Evolutionary conservation across 192 early-diverging fungal genomes (phyloP), one percentile per base, ranked within the genome.

Genomic region (Haplosporangium gracile): DNA sequence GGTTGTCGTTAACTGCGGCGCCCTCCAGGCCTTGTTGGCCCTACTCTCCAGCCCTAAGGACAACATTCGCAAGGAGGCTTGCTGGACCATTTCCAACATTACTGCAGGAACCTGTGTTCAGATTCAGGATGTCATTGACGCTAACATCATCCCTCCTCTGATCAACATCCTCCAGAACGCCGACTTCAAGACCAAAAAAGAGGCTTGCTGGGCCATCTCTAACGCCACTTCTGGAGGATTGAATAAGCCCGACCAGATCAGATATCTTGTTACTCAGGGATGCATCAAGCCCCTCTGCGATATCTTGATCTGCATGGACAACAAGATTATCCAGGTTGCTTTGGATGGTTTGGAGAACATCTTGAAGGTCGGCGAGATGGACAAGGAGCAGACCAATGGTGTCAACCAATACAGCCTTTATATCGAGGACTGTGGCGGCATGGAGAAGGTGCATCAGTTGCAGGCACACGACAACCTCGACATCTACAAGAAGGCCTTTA

Each of bases 31-130:
- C 34, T 91, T 99, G n/a, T 88, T 96, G 57, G 83, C 90, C 42
- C 92, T 99, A 63, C 92, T 99, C 57, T 93, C 91, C 82, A 95
- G 95, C 78, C 94, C 96, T 63, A 98, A 97, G 88, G 98, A 99
- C 47, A 96, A 93, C 63, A 98, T 99, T 88, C 94, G 97, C 82
- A 99, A 99, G 93, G 98, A 99, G 89, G 97, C 98, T 65, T 99
- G 98, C 91, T 99, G 98, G 98, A 99, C 98, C 22, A 97, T 99
- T 71, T 98, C 97, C 38, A 99, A 99, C 92, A 96, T 99, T 89
- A 99, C 98, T 40, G 98, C 98, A 16, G 98, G 98, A 60, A 98
- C 96, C 88, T 91, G 96, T 26, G 84, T 88, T 29, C 98, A 99
- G 89, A 99, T 99, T 90, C 95, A 99, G 90, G 92, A 92, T 43